Base-by-base conservation (phyloP, 2,329 filamentous ascomycete genomes). In the Ophiostoma himal-ulmi region DNA sequence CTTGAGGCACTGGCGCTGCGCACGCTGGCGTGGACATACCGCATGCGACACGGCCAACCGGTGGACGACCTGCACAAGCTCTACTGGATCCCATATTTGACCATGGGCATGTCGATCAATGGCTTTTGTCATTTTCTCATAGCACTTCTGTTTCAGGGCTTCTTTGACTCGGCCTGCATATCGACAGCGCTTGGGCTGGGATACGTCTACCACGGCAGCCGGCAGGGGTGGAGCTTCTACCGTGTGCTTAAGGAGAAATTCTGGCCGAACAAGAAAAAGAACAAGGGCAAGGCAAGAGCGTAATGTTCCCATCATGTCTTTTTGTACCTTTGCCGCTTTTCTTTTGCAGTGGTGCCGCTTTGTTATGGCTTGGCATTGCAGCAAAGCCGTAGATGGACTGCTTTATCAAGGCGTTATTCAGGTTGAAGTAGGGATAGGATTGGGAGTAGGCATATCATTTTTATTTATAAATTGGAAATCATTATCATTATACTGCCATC, bases 121-220 rank as follows among this genome's bases (percentile, higher is more conserved):
- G 80, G 78, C 8, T 69, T 81, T 2, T 76, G 80, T 39, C 86
- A 86, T 74, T 78, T 85, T 68, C 67, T 85, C 5, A 79, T 81
- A 14, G 71, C 82, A 1, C 83, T 86, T 73, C 74, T 85, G 20
- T 60, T 83, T 22, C 80, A 84, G 69, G 72, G 85, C 3, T 73
- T 81, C 8, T 73, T 85, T 22, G 79, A 81, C 7, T 78, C 80
- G 3, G 83, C 83, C 68, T 71, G 83, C 5, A 86, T 84, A 83
- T 79, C 80, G 1, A 57, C 79, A 0, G 77, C 83, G 17, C 80
- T 82, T 1, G 67, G 60, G 13, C 7, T 69, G n/a, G 52, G 67
- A 22, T 60, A 54, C 20, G 44, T 71, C 41, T 74, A 74, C 64
- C 71, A 72, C 1, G 72, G 72, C 26, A 72, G 71, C 36, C 67